phyloP scores from a whole-genome alignment of 2,329 filamentous ascomycete genomes.

The Fusarium sp. region DNA sequence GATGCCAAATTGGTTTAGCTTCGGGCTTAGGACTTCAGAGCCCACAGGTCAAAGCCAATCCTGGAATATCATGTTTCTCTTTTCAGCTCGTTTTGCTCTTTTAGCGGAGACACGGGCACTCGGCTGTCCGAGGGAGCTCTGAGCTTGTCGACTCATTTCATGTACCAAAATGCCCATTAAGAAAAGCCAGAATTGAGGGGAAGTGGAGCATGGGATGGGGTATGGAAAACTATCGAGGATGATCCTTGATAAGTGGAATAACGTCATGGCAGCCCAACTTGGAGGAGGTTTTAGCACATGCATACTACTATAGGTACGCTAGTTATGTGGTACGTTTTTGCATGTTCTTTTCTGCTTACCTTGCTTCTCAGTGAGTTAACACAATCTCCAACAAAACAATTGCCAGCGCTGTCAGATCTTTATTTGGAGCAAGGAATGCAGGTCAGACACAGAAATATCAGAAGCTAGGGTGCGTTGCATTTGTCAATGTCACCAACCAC shows the following conservation, averaged over 20 bases:
- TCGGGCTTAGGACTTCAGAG: constrained; percentile 5
- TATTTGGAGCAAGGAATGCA: constrained; percentile 6
- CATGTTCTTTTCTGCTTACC: constrained; percentile 3
- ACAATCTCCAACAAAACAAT: not conserved
- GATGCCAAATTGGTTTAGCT: constrained; percentile 34
- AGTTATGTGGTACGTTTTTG: not conserved
- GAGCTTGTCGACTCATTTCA: constrained; percentile 23
- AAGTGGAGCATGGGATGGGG: constrained; percentile 40
- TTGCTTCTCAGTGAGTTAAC: not conserved
- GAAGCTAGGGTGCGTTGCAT: not conserved
- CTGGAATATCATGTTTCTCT: constrained; percentile 18
- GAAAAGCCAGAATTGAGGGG: constrained; percentile 36
- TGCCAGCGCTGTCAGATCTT: constrained; percentile 20
- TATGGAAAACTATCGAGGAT: constrained; percentile 21
- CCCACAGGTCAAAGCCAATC: constrained; percentile 24
- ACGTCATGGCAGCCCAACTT: constrained; percentile 38
- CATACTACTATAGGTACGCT: not conserved
- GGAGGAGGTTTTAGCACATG: not conserved
- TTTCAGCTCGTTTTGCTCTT: constrained; percentile 8
- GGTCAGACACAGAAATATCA: not conserved
- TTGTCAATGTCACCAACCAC: not conserved
- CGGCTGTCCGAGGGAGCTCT: constrained; percentile 4
- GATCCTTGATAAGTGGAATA: constrained; percentile 25
- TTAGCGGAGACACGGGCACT: constrained; percentile 18
- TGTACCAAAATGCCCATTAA: not conserved